Base-by-base conservation (phyloP, 2,329 filamentous ascomycete genomes). In the Ophioceras dolichostomum region DNA sequence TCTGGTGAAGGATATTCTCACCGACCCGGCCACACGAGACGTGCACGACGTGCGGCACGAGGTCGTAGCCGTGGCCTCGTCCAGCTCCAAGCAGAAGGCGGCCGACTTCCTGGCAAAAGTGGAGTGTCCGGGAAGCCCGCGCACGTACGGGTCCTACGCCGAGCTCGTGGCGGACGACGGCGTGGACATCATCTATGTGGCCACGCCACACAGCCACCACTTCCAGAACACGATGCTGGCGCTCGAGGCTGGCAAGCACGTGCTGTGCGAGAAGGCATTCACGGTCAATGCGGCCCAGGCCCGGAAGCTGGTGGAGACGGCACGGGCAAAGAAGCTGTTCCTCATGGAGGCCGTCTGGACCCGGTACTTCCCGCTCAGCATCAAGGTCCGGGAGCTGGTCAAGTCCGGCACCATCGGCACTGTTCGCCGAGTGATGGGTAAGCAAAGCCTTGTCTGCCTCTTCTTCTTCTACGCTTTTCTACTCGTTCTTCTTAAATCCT, bases 291-390 rank as follows among this genome's bases (percentile, higher is more conserved):
- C 82, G 3, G 67, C 75, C 9, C 87, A 94, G 60, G 67, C 82
- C 18, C 75, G 73, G 58, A 76, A 76, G 54, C 68, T 94, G 19
- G 72, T 79, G 36, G 74, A 79, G 43, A 78, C 73, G 41, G 87
- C 87, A 6, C 73, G 65, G 54, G 68, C 74, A 51, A 89, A 86
- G 67, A 72, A 74, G 42, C 54, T 85, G 47, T 81, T 83, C 67
- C 61, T 89, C 43, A 87, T 88, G 82, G 83, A 89, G 60, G 84
- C 84, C 31, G 84, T 93, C 16, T 94, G 86, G 87, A 93, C 85
- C 26, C 70, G 87, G 41, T 91, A 81, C 62, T 91, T 94, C 62
- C 87, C 87, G 3, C 62, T 94, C 10, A 88, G 82, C 50, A 73
- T 86, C 55, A 76, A 83, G 55, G 65, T 87, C 27, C 67, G 82